A percentile compares a stretch with the other conserved stretches of the same genome.
These are phyloP conservation scores for Aspergillus flavus DNA, from an alignment of 2,329 filamentous ascomycete genomes.

Conservation along the genomic window DNA sequence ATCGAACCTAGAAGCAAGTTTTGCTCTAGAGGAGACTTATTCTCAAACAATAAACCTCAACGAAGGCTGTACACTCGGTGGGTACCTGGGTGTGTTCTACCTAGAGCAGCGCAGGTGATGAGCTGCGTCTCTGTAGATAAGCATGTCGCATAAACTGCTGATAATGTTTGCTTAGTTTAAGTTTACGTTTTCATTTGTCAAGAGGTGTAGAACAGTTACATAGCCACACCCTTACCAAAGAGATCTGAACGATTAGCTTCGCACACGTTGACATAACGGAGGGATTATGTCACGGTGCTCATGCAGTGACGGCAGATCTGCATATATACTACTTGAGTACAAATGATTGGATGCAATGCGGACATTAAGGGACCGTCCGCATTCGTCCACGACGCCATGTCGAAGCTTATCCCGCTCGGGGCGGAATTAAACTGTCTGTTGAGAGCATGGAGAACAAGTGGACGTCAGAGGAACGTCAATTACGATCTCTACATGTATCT, in stretches of 20 bases:
- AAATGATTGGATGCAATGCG: neutral
- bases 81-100: neutral
- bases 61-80: neutral
- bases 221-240: neutral
- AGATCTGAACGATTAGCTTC: neutral
- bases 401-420: constrained; percentile 7
- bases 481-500: neutral
- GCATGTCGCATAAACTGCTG: neutral
- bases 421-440: neutral
- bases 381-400: neutral
- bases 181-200: neutral
- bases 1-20: neutral
- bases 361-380: neutral
- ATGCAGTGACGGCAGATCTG: neutral
- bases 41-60: neutral
- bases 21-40: neutral
- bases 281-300: neutral
- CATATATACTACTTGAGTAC: neutral
- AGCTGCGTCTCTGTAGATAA: neutral
- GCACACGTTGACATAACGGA: neutral
- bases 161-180: neutral
- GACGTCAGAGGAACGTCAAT: neutral
- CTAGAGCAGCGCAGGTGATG: neutral
- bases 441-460: neutral
- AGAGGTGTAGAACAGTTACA: neutral